A percentile compares a stretch with the other conserved stretches of the same genome.
These are phyloP conservation scores for Pseudomonodictys pantanalensis DNA, from an alignment of 495 filamentous ascomycete species.

Conservation along the genomic window DNA sequence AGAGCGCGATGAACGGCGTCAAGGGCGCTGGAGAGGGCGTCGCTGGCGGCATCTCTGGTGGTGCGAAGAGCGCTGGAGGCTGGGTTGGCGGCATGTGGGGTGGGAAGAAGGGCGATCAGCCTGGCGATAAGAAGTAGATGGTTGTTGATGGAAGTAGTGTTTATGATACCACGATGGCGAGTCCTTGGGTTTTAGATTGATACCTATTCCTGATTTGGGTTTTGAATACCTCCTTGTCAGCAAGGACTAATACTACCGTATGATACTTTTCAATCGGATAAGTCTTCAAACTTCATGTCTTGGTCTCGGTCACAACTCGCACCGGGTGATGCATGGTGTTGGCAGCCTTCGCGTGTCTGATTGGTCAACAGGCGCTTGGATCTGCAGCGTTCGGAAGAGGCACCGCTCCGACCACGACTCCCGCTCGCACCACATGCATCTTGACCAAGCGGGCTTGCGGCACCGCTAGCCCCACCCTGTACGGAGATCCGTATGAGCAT, in stretches of 20 bases:
- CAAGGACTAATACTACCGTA: no score
- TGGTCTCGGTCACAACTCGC: no score
- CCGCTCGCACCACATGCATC: neutral
- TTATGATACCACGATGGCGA: no score
- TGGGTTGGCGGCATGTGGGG: conserved; percentile 38
- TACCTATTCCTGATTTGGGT: conserved; percentile 2
- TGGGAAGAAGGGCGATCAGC: conserved; percentile 28
- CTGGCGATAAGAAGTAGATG: conserved; percentile 20
- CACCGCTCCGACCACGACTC: conserved; percentile 6
- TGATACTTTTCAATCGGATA: no score
- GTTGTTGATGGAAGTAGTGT: neutral
- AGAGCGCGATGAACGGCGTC: conserved; percentile 21
- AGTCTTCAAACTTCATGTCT: no score
- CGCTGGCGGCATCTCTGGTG: conserved; percentile 21
- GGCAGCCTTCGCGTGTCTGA: neutral
- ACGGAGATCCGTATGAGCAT: no score
- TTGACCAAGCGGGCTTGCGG: neutral
- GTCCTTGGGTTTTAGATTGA: neutral
- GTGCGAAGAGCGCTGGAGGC: conserved; percentile 41
- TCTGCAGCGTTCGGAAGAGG: neutral
- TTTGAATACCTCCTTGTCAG: neutral
- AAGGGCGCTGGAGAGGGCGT: conserved; percentile 29
- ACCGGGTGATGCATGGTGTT: no score
- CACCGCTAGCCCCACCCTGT: no score
- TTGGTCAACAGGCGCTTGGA: neutral